Percentiles rank a stretch among this genome's conserved stretches.
phyloP scores from a whole-genome alignment of 352 stramenopile species.

The Globisporangium abappressorium region DNA sequence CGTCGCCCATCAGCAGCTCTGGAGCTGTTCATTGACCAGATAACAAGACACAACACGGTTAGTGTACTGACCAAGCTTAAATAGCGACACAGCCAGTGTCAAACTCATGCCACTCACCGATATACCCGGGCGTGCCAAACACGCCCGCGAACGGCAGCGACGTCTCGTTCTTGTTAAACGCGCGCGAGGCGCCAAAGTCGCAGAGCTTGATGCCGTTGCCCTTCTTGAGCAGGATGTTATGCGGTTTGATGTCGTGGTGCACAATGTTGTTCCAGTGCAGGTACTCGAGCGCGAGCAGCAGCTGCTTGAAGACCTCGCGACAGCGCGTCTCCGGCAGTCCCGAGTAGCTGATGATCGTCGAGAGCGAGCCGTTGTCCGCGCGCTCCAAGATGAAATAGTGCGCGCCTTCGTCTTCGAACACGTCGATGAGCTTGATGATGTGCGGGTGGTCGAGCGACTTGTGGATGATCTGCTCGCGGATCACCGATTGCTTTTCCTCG shows the following conservation, averaged over 20 bases:
- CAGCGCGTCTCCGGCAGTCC: conserved; percentile 51
- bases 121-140: conserved; percentile 71
- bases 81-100: neutral
- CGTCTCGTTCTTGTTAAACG: conserved; percentile 49
- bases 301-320: conserved; percentile 51
- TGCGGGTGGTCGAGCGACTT: conserved; percentile 59
- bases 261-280: conserved; percentile 77
- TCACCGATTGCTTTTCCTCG: conserved; percentile 72
- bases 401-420: conserved; percentile 68
- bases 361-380: conserved; percentile 52
- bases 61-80: neutral
- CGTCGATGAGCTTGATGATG: conserved; percentile 75
- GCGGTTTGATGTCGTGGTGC: conserved; percentile 90
- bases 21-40: conserved; percentile 23
- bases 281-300: conserved; percentile 64
- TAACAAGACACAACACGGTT: neutral
- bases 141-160: conserved; percentile 61
- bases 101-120: conserved; percentile 13
- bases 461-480: conserved; percentile 71
- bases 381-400: conserved; percentile 78
- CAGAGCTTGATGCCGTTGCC: conserved; percentile 63
- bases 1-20: conserved; percentile 52
- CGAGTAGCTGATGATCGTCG: conserved; percentile 42
- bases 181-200: conserved; percentile 81
- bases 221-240: conserved; percentile 72